phyloP scores from a whole-genome alignment of 163 green algal species.

The Scenedesmus sp. region DNA sequence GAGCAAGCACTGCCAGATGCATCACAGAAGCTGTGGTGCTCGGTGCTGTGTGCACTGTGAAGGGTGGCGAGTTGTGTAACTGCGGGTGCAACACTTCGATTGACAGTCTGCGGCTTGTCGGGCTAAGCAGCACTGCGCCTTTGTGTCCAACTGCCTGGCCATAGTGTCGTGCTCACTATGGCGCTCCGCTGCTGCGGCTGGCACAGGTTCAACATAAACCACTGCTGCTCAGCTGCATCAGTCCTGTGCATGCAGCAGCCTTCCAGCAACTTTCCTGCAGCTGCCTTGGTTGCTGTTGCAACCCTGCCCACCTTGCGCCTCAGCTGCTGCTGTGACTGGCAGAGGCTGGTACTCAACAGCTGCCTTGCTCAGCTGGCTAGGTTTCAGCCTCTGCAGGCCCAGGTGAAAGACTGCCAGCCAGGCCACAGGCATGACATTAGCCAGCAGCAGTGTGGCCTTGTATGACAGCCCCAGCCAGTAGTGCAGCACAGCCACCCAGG shows the following conservation, averaged over 20 bases:
- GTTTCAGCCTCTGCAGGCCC: slow-evolving; percentile 43
- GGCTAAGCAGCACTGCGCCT: too few species aligned
- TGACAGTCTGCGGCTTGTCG: too few species aligned
- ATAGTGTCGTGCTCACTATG: too few species aligned
- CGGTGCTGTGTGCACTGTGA: too few species aligned
- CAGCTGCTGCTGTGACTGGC: background rate
- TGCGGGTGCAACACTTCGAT: too few species aligned
- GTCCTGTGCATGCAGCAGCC: background rate
- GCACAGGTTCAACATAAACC: too few species aligned
- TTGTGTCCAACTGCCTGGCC: too few species aligned
- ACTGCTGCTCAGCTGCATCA: background rate
- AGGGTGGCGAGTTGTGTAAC: too few species aligned
- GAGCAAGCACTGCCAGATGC: background rate
- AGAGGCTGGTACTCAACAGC: background rate
- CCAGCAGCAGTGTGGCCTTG: slow-evolving; percentile 60
- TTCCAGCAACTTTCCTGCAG: background rate
- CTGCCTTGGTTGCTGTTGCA: background rate
- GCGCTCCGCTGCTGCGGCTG: too few species aligned
- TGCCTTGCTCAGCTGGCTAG: background rate
- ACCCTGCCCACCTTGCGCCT: background rate
- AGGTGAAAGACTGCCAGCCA: slow-evolving; percentile 64
- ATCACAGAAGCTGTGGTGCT: background rate
- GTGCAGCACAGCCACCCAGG: slow-evolving; percentile 77
- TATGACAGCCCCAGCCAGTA: slow-evolving; percentile 67
- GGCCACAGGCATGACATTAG: slow-evolving; percentile 53